phyloP scores from a whole-genome alignment of 441 rosid genomes.

The Arabidopsis lyrata region DNA sequence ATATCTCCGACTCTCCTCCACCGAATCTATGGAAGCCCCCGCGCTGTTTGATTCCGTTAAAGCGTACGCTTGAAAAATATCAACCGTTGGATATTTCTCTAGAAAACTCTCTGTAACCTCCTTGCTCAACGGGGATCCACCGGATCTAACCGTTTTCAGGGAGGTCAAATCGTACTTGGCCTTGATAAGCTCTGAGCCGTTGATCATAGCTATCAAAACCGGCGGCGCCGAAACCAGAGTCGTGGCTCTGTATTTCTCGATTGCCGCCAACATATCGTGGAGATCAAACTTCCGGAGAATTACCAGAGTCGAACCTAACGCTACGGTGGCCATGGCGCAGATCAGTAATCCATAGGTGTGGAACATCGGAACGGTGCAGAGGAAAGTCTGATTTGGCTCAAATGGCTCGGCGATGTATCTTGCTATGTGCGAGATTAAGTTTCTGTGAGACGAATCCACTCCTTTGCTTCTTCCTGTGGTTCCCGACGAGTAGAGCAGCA shows the following conservation, averaged over 20 bases:
- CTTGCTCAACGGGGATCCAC: conserved; percentile 89
- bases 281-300: conserved; percentile 71
- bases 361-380: conserved; percentile 92
- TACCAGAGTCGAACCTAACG: conserved; percentile 72
- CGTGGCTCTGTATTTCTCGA: conserved; percentile 52
- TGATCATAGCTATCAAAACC: conserved; percentile 72
- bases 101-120: conserved; percentile 74
- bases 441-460: conserved; percentile 76
- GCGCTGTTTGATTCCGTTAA: conserved; percentile 79
- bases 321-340: conserved; percentile 65
- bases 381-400: conserved; percentile 31
- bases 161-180: conserved; percentile 67
- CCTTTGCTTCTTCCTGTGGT: conserved; percentile 91
- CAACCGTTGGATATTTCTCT: conserved; percentile 59
- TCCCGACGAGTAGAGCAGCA: conserved; percentile 86
- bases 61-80: conserved; percentile 79
- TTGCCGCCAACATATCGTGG: conserved; percentile 66
- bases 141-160: conserved; percentile 56
- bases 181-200: conserved; percentile 59
- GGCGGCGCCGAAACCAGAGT: conserved; percentile 77
- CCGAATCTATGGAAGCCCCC: conserved; percentile 72
- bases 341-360: conserved; percentile 83
- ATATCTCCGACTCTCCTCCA: conserved; percentile 78
- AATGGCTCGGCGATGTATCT: conserved; percentile 44
- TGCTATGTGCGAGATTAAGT: conserved; percentile 66